phyloP scores from a whole-genome alignment of 2,329 filamentous ascomycete species.

The Tolypocladium cylindrosporum region DNA sequence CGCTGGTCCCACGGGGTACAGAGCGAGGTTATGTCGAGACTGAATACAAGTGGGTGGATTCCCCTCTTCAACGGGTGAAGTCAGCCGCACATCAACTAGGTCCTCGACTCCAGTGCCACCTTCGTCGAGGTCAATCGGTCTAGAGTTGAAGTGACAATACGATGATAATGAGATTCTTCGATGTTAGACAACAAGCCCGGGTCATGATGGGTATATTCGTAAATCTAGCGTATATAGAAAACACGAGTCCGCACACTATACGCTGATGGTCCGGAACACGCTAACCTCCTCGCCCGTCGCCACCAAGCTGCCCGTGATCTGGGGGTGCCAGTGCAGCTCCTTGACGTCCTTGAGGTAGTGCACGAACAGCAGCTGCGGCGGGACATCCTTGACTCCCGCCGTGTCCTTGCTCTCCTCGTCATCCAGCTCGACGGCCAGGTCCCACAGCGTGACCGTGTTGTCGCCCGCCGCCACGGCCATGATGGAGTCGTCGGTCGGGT shows the following conservation, averaged over 20 bases:
- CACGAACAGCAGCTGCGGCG: conserved; percentile 89
- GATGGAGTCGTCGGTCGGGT: conserved; percentile 93
- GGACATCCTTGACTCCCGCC: conserved; percentile 78
- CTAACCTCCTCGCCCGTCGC: conserved; percentile 87
- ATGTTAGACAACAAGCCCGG: neutral
- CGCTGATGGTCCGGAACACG: conserved; percentile 75
- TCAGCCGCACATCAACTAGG: neutral
- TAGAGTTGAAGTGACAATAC: neutral
- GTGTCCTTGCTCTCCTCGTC: conserved; percentile 93
- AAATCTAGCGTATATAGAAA: conserved; percentile 2
- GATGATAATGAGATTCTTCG: too few species aligned
- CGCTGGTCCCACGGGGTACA: neutral
- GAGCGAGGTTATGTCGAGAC: neutral
- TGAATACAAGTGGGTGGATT: neutral
- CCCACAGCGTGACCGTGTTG: conserved; percentile 92
- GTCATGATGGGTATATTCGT: conserved; percentile 3
- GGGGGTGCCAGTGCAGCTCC: conserved; percentile 94
- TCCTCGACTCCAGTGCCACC: neutral
- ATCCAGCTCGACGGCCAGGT: conserved; percentile 90
- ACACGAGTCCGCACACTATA: conserved; percentile 32
- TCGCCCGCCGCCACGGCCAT: conserved; percentile 86
- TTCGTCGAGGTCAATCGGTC: neutral
- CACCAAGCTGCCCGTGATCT: conserved; percentile 83
- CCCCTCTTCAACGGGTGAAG: neutral
- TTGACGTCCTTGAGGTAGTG: conserved; percentile 94